phyloP scores from a whole-genome alignment of 345 rosid species.

The Ailanthus altissimus region DNA sequence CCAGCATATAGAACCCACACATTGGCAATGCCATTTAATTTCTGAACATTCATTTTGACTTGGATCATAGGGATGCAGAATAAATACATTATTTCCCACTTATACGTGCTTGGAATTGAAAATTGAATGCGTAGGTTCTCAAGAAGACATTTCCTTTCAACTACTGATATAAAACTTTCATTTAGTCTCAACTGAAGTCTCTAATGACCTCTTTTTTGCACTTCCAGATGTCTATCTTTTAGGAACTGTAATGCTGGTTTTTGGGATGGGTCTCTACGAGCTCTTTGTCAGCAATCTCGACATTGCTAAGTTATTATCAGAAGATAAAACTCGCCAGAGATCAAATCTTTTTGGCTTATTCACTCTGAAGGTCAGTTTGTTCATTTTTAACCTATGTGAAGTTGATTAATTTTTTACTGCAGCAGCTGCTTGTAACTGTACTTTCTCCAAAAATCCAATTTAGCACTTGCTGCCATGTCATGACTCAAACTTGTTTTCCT shows the following conservation, averaged over 20 bases:
- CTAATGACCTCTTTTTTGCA: slow-evolving; percentile 16
- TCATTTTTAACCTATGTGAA: neutral
- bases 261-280: slow-evolving; percentile 97
- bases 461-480: neutral
- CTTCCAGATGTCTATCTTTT: slow-evolving; percentile 76
- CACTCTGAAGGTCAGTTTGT: slow-evolving; percentile 56
- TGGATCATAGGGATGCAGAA: neutral
- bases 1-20: neutral
- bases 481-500: neutral
- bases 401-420: neutral
- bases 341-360: slow-evolving; percentile 81
- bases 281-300: slow-evolving; percentile 80
- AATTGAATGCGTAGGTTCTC: neutral
- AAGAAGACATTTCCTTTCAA: neutral
- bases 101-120: neutral
- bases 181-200: slow-evolving; percentile 5
- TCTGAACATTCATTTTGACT: neutral
- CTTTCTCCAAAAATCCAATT: neutral
- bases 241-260: slow-evolving; percentile 96
- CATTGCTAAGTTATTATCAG: slow-evolving; percentile 46
- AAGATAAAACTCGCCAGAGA: slow-evolving; percentile 34
- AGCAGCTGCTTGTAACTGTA: neutral
- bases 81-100: neutral
- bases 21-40: neutral
- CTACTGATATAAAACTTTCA: neutral